phyloP scores from a whole-genome alignment of 805 yeast species.

The Yamadazyma phyllophila region DNA sequence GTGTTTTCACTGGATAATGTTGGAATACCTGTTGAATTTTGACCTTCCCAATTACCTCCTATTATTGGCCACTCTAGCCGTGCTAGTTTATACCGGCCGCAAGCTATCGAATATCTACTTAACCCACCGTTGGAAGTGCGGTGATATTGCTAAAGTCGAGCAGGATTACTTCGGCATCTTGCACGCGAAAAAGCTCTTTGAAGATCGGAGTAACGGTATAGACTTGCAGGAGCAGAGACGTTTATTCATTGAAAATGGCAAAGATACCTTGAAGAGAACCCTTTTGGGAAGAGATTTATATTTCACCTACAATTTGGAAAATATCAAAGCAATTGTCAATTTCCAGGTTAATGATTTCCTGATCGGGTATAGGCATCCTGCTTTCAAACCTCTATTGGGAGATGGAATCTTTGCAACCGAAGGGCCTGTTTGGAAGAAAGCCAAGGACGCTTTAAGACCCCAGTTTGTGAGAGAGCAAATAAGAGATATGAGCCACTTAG shows the following conservation, averaged over 20 bases:
- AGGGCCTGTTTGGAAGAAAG: conserved; percentile 37
- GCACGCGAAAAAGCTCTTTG: conserved; percentile 9
- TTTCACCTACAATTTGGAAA: conserved; percentile 34
- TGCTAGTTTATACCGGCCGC: neutral
- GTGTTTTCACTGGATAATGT: neutral
- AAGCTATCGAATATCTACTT: neutral
- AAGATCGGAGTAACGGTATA: conserved; percentile 9
- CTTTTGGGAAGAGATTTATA: conserved; percentile 21
- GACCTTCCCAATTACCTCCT: neutral
- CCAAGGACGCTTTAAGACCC: conserved; percentile 37
- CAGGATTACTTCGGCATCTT: conserved; percentile 13
- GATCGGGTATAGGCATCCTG: conserved; percentile 30
- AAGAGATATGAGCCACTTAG: conserved; percentile 31
- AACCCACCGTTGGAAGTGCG: conserved; percentile 10
- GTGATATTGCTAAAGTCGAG: conserved; percentile 1
- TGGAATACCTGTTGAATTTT: neutral
- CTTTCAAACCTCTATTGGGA: conserved; percentile 32
- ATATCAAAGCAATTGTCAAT: conserved; percentile 34
- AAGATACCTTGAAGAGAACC: conserved; percentile 18
- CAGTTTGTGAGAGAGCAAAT: conserved; percentile 38
- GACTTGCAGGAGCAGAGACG: conserved; percentile 12
- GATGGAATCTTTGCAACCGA: conserved; percentile 40
- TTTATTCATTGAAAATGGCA: conserved; percentile 5
- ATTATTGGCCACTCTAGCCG: neutral
- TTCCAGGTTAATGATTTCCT: conserved; percentile 36